Base-by-base conservation (phyloP, 1,284 basidiomycete species). In the Trametes sp. region DNA sequence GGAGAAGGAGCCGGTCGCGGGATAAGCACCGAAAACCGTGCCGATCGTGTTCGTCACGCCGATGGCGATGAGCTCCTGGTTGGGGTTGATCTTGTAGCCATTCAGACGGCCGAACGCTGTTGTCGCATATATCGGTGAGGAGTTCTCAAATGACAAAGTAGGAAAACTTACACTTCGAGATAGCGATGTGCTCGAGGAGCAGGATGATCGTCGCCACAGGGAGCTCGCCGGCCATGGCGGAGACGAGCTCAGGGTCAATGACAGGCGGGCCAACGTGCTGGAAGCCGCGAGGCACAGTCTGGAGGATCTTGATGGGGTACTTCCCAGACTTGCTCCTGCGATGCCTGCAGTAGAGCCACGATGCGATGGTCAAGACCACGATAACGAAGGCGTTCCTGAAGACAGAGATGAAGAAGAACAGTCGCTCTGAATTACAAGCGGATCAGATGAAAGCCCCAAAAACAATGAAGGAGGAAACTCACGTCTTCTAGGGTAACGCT, bases 1-100 rank as follows among this genome's bases (percentile, higher is more conserved):
- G 42, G 96, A 98, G 85, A 99, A 99, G 0, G 96, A 98, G 16
- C 97, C 98, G 9, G 98, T 99, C 0, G 96, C 95, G 9, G 97
- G 96, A 77, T 98, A 99, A 2, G 95, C 97, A 61, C 88, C 86
- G 76, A 98, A 98, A 68, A 90, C 82, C 9, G 92, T 90, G 16
- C 95, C 94, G 65, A 96, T 73, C 0, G 90, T 90, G 75, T 96
- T 97, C 11, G 95, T 90, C n/a, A 98, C 95, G 45, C 98, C 97
- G 68, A 99, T 98, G 44, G 98, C 97, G 70, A 98, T 92, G 55
- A 98, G 85, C 77, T 98, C 97, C 77, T 98, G 97, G 79, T 96
- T 96, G 19, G 97, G 96, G 74, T 98, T 90, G 77, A 99, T 98
- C 77, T 95, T 98, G 84, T 99, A 99, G 38, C 92, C 91, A 77